phyloP scores from a whole-genome alignment of 164 flowering plant species.

The Paratinospora sagittata region DNA sequence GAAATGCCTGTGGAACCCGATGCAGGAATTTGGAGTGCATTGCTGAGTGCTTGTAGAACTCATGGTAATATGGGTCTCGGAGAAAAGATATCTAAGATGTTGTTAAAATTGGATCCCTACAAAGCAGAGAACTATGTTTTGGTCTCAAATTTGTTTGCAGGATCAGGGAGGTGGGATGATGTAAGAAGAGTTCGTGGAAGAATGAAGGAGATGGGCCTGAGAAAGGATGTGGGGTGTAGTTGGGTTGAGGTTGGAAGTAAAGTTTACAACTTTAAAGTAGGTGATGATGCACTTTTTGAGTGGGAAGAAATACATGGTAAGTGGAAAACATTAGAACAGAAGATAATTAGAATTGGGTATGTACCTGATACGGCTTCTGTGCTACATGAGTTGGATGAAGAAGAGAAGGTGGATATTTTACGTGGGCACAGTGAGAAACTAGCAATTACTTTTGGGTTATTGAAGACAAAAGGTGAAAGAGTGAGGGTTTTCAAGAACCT shows the following conservation, averaged over 20 bases:
- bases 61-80: conserved; percentile 39
- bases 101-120: conserved; percentile 44
- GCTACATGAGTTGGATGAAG: conserved; percentile 52
- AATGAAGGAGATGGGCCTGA: conserved; percentile 50
- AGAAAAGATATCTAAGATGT: conserved; percentile 33
- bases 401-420: conserved; percentile 42
- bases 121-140: conserved; percentile 39
- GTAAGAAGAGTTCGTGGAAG: conserved; percentile 48
- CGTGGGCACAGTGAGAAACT: conserved; percentile 65
- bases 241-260: conserved; percentile 61
- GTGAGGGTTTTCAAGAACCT: conserved; percentile 48
- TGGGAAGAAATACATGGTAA: conserved; percentile 25
- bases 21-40: conserved; percentile 51
- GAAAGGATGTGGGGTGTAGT: conserved; percentile 55
- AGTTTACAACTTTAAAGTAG: conserved; percentile 38
- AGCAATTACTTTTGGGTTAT: conserved; percentile 46
- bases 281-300: conserved; percentile 28
- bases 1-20: conserved; percentile 57
- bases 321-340: conserved; percentile 42
- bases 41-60: conserved; percentile 54
- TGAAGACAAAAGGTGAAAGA: conserved; percentile 36
- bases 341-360: conserved; percentile 43
- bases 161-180: conserved; percentile 53
- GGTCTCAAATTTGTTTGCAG: conserved; percentile 55
- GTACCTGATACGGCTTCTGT: conserved; percentile 42